Conservation (phyloP, 2,329 filamentous ascomycete species). For the Ophiosphaerella narmari region DNA sequence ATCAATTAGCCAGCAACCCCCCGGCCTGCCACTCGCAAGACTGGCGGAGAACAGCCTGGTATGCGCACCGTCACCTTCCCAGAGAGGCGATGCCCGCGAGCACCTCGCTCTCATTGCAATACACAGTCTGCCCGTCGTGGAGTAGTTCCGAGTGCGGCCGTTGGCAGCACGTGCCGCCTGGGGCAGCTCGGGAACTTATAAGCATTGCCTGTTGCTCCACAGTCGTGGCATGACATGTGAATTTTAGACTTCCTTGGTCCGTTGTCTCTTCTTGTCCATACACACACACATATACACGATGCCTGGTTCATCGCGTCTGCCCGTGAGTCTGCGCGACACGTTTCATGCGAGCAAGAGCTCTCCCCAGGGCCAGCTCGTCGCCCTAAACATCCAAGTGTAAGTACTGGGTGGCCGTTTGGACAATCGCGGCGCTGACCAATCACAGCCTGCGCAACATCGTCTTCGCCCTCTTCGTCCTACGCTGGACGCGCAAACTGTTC, state of each 20-base stretch:
- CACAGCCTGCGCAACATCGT: conserved; percentile 80
- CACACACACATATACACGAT: conserved; percentile 21
- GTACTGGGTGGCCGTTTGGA: conserved; percentile 47
- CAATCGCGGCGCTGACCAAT: neutral
- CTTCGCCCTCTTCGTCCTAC: conserved; percentile 85
- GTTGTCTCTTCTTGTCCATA: neutral
- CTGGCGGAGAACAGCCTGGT: too few species aligned
- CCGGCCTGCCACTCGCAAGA: neutral
- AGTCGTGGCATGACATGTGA: conserved; percentile 10
- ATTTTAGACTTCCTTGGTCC: neutral
- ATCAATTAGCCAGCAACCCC: too few species aligned
- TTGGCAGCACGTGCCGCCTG: neutral
- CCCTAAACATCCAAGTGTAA: conserved; percentile 72
- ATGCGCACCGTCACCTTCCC: too few species aligned
- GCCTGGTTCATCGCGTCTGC: conserved; percentile 69
- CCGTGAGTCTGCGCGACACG: conserved; percentile 71
- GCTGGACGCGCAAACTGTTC: conserved; percentile 78
- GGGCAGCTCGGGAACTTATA: too few species aligned
- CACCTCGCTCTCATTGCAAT: too few species aligned
- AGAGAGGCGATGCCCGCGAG: too few species aligned
- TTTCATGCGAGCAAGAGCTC: conserved; percentile 65
- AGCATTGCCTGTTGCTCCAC: neutral
- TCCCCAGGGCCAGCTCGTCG: conserved; percentile 58
- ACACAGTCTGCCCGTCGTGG: too few species aligned
- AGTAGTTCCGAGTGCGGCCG: conserved; percentile 1